Evolutionary conservation across 352 stramenopile species (phyloP).

Genomic region (Halophytophthora polymorphica): DNA sequence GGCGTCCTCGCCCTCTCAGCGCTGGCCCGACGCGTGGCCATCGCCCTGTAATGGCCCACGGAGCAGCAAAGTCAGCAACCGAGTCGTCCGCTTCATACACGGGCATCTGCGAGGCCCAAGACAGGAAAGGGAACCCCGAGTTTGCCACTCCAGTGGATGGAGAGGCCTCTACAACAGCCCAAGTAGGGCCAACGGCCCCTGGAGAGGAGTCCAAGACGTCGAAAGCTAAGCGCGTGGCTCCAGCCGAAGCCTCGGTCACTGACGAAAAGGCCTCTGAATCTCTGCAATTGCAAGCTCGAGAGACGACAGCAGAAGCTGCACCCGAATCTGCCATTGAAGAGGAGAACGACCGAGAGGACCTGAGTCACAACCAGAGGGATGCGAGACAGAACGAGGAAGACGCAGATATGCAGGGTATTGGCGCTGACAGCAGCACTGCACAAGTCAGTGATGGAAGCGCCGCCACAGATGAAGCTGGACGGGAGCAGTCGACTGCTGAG

Average conservation of each 20-base stretch:
- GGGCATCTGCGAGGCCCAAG: neutral
- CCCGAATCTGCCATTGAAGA: neutral
- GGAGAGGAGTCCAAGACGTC: too few relatives aligned
- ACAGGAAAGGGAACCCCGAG: neutral
- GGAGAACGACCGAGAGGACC: too few relatives aligned
- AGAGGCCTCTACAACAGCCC: too few relatives aligned
- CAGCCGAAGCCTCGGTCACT: too few relatives aligned
- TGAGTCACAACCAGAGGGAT: too few relatives aligned
- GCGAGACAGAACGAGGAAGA: too few relatives aligned
- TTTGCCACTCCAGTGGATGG: neutral
- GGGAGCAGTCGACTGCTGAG: neutral
- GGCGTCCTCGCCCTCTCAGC: conserved; percentile 9
- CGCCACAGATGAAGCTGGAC: neutral
- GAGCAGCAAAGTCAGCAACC: neutral
- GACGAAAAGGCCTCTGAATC: too few relatives aligned
- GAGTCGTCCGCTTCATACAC: neutral
- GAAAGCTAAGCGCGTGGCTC: too few relatives aligned
- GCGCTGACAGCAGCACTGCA: neutral
- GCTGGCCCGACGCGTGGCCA: conserved; percentile 5
- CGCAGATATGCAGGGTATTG: too few relatives aligned
- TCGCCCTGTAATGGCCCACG: neutral
- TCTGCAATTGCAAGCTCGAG: neutral
- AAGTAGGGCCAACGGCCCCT: too few relatives aligned
- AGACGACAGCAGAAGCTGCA: neutral
- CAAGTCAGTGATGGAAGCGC: neutral